Conservation (phyloP, 257 asterid genomes). For the Solanum corneliomulleri region DNA sequence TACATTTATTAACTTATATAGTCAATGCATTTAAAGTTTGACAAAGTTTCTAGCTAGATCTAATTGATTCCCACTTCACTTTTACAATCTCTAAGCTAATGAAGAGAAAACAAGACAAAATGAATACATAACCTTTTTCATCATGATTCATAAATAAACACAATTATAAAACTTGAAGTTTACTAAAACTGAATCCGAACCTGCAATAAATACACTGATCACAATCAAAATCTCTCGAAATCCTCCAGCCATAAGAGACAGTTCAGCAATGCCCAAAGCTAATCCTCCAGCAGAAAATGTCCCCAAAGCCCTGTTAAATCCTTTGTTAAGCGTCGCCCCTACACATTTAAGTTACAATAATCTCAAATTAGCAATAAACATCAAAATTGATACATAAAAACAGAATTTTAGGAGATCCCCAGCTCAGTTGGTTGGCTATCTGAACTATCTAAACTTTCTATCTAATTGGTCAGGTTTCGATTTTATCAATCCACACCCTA, state of each 20-base stretch:
- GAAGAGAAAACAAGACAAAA: not conserved
- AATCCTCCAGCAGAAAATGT: slow-evolving; percentile 40
- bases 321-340: slow-evolving; percentile 45
- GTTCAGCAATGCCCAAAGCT: slow-evolving; percentile 30
- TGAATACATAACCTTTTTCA: not conserved
- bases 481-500: not conserved
- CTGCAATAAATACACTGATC: slow-evolving; percentile 69
- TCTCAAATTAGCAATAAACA: not conserved
- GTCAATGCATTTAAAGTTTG: not conserved
- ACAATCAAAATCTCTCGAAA: slow-evolving; percentile 53
- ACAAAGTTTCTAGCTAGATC: not conserved
- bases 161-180: not conserved
- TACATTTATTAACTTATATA: not conserved
- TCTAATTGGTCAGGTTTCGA: not conserved
- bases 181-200: slow-evolving; percentile 8
- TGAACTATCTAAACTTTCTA: not conserved
- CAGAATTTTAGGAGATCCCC: not conserved
- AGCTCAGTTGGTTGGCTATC: not conserved
- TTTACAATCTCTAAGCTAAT: not conserved
- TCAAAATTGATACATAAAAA: not conserved
- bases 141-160: not conserved
- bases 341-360: not conserved
- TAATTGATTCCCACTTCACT: not conserved
- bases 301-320: slow-evolving; percentile 38
- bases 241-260: slow-evolving; percentile 33